Evolutionary conservation across 768 basidiomycete species (phyloP), one percentile per base, ranked within the genome.

Genomic region (Xerocomellus intermedius): DNA sequence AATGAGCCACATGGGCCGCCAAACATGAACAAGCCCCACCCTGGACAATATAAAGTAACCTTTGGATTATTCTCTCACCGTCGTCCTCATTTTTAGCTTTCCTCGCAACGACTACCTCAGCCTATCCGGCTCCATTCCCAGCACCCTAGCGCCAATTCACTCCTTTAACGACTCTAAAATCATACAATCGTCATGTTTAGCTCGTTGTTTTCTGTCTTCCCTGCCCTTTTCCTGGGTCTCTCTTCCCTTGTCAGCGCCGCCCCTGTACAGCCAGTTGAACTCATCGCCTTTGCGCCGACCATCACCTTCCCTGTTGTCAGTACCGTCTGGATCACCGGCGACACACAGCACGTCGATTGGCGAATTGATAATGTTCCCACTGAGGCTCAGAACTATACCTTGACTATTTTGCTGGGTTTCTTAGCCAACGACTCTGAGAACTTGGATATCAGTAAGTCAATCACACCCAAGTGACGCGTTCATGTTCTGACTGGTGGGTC

Each of bases 401-500:
- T 84, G 14, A 22, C 66, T 33, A 58, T 84, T 41, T 59, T 84
- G 8, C 75, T 86, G 24, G 84, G 83, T 10, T 70, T 69, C 56
- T 19, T 54, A 8, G 48, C 56, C 13, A 59, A 61, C 54, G 59
- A 61, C 35, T 78, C 76, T 49, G 82, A 84, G 61, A 75, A 84
- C 56, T 69, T 84, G 57, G 75, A 84, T 53, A 63, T 73, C 33
- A 39, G 84, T 84, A 56, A 53, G 82, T 67, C 7, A 1, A n/a
- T 22, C 28, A 1, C 35, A 3, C 30, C 35, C 21, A 17, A 1
- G 10, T 28, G 22, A 19, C 35, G 10, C 22, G 10, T 36, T 33
- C n/a, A 7, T 19, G 2, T 37, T 24, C 49, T 69, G 24, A 71
- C 46, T 2, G 2, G 45, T 50, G 5, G 19, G 45, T 26, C 55